phyloP scores from a whole-genome alignment of 2,329 filamentous ascomycete genomes.

The Penicillium sp. region DNA sequence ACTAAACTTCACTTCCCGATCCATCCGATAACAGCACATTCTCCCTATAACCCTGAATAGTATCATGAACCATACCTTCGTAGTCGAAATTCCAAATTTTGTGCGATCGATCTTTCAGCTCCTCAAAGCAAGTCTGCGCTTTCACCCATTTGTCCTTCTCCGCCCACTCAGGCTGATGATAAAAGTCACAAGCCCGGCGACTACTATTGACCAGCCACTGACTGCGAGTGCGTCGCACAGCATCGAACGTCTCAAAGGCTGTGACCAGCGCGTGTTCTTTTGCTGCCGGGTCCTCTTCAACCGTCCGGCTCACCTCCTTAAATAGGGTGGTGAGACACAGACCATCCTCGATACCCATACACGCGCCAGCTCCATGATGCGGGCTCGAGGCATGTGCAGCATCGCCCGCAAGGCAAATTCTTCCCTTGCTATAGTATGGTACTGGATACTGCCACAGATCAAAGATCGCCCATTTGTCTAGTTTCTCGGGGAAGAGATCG shows the following conservation, averaged over 20 bases:
- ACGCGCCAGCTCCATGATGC: slow-evolving; percentile 11
- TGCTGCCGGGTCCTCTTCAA: neutral
- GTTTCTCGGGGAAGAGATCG: neutral
- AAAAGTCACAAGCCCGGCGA: slow-evolving; percentile 3
- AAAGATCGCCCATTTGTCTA: neutral
- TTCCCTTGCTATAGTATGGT: slow-evolving; percentile 35
- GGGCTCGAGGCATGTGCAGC: slow-evolving; percentile 12
- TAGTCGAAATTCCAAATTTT: slow-evolving; percentile 8
- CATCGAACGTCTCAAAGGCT: neutral
- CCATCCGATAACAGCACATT: neutral
- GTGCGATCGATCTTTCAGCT: slow-evolving; percentile 2
- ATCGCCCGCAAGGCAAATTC: slow-evolving; percentile 37
- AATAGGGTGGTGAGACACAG: neutral
- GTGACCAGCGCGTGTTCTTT: neutral
- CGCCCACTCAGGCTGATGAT: slow-evolving; percentile 6
- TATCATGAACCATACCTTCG: neutral
- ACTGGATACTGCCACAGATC: neutral
- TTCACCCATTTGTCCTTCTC: neutral
- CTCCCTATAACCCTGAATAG: neutral
- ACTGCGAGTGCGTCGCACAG: neutral
- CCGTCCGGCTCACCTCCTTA: neutral
- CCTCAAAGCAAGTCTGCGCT: slow-evolving; percentile 2
- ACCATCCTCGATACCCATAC: neutral
- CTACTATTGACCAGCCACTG: slow-evolving; percentile 6
- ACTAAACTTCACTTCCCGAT: neutral